These are phyloP conservation scores for Hansenula anomala DNA, from an alignment of 1,139 yeast genomes.

Conservation along the genomic window DNA sequence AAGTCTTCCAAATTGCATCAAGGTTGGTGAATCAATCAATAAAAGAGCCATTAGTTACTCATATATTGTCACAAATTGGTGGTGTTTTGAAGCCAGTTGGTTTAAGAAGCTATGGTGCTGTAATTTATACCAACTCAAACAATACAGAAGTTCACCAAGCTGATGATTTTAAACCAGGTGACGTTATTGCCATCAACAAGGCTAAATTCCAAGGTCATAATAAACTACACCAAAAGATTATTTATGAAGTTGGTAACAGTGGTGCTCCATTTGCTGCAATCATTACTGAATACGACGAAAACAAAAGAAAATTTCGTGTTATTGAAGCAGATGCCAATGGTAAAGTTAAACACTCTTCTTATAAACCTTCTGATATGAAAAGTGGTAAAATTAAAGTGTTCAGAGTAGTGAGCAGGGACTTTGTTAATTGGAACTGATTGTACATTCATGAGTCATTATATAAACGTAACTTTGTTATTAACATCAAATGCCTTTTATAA, in stretches of 20 bases:
- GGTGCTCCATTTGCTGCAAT: slow-evolving; percentile 40
- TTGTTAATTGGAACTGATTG: slow-evolving; percentile 48
- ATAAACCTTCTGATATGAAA: slow-evolving; percentile 67
- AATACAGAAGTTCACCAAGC: slow-evolving; percentile 51
- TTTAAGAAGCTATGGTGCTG: slow-evolving; percentile 64
- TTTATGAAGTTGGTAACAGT: slow-evolving; percentile 43
- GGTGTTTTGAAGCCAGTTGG: slow-evolving; percentile 58
- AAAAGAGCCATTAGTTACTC: slow-evolving; percentile 22
- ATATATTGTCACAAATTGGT: slow-evolving; percentile 28
- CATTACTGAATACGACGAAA: slow-evolving; percentile 68
- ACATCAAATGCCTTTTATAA: no score
- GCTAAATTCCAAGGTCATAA: slow-evolving; percentile 73
- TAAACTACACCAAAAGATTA: slow-evolving; percentile 44
- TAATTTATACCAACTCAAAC: slow-evolving; percentile 59
- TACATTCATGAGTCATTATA: no score
- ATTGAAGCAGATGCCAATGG: slow-evolving; percentile 56
- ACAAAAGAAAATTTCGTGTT: slow-evolving; percentile 73
- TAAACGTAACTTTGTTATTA: no score
- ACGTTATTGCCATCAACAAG: slow-evolving; percentile 67
- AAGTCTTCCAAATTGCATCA: slow-evolving; percentile 39
- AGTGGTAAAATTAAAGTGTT: slow-evolving; percentile 78
- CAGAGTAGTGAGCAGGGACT: slow-evolving; percentile 61
- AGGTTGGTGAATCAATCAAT: slow-evolving; percentile 34
- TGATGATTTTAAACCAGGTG: slow-evolving; percentile 79
- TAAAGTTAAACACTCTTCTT: slow-evolving; percentile 54